These are phyloP conservation scores for Fraxinus angustifolia DNA, from an alignment of 305 asterid species.

Conservation along the genomic window DNA sequence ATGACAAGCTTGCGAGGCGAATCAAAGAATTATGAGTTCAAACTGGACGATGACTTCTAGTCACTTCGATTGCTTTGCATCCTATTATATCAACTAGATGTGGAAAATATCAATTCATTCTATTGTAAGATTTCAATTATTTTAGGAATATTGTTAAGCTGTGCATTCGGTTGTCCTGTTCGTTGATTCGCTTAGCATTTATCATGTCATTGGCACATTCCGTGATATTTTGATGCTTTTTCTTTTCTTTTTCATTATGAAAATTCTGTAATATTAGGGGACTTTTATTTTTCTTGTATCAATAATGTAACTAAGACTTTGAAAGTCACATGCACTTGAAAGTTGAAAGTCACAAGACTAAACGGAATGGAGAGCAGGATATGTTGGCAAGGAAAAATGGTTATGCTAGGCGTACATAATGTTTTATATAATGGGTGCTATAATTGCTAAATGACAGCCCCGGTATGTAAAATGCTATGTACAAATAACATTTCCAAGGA, in stretches of 20 bases:
- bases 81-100: constrained; percentile 17
- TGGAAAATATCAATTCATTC: not conserved
- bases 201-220: too few species aligned
- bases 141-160: not conserved
- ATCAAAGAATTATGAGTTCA: constrained; percentile 53
- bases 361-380: not conserved
- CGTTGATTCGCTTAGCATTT: not conserved
- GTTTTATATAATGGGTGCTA: too few species aligned
- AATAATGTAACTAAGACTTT: too few species aligned
- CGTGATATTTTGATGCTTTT: too few species aligned
- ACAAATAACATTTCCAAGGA: too few species aligned
- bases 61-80: not conserved
- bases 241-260: not conserved
- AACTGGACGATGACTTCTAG: constrained; percentile 68
- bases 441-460: too few species aligned
- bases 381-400: too few species aligned
- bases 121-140: not conserved
- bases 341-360: too few species aligned
- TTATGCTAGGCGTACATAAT: too few species aligned
- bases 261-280: too few species aligned
- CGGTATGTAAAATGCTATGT: too few species aligned
- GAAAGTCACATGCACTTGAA: not conserved
- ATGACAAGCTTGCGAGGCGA: constrained; percentile 60
- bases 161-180: not conserved
- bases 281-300: too few species aligned